Conservation (phyloP, 352 stramenopile genomes). For the Thalassiosira livingstoniorum region DNA sequence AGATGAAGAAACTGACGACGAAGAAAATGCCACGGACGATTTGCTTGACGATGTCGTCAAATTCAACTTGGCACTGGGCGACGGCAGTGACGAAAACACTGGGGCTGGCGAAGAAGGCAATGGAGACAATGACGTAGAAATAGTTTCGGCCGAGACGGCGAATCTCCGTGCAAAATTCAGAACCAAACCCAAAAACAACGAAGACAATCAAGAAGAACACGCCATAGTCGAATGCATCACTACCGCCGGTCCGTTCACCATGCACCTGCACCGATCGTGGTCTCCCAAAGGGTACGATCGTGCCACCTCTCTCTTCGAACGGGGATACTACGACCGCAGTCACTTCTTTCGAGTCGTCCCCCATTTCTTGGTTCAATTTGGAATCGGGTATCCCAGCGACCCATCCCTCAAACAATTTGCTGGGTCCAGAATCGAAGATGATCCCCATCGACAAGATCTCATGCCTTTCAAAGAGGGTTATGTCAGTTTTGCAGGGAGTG, state of each 20-base stretch:
- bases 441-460: constrained; percentile 66
- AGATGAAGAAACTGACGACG: constrained; percentile 3
- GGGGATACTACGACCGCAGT: constrained; percentile 72
- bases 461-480: constrained; percentile 78
- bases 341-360: constrained; percentile 83
- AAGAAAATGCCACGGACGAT: neutral
- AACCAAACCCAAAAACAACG: neutral
- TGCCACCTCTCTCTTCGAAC: constrained; percentile 75
- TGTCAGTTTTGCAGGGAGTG: constrained; percentile 79
- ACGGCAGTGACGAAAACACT: constrained; percentile 5
- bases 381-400: constrained; percentile 73
- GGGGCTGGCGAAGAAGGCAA: neutral
- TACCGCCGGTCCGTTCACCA: constrained; percentile 37
- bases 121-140: neutral
- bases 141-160: neutral
- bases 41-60: neutral
- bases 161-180: neutral
- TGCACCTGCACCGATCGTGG: constrained; percentile 62
- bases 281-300: constrained; percentile 79
- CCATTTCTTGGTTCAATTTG: constrained; percentile 85
- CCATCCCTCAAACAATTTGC: constrained; percentile 62
- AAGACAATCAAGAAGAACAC: constrained; percentile 16
- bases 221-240: constrained; percentile 45
- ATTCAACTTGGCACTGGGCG: neutral
- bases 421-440: constrained; percentile 68